A percentile compares a stretch with the other conserved stretches of the same genome.
These are phyloP conservation scores for Melaleuca alternifolia DNA, from an alignment of 345 rosid genomes.

Conservation along the genomic window DNA sequence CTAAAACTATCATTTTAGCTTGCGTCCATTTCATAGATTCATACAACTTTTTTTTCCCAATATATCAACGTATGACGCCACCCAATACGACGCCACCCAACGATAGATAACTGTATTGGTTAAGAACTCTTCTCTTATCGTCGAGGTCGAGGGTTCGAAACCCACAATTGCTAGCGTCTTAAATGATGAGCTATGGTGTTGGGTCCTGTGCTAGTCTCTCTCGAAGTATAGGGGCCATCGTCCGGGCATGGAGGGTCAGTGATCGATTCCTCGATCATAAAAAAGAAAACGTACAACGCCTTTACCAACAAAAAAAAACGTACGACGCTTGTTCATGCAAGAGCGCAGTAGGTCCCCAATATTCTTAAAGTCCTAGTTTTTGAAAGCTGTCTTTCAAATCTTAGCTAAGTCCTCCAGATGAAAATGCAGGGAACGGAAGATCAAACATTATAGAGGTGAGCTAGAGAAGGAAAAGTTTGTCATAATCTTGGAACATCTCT, in stretches of 20 bases:
- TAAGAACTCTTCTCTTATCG: no score
- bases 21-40: background rate
- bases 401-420: background rate
- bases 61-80: no score
- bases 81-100: no score
- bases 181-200: no score
- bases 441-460: background rate
- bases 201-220: no score
- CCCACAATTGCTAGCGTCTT: no score
- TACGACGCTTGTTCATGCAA: background rate
- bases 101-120: no score
- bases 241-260: no score
- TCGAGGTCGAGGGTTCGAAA: no score
- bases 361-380: background rate
- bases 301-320: background rate
- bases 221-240: no score
- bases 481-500: background rate
- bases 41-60: background rate
- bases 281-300: no score
- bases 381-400: background rate
- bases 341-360: background rate
- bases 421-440: background rate
- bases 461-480: background rate
- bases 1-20: background rate
- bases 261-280: no score